Percentiles rank a stretch among this genome's conserved stretches.
Evolutionary conservation across 2,329 filamentous ascomycete genomes (phyloP).

Genomic region (Cordyceps cateniannulata): DNA sequence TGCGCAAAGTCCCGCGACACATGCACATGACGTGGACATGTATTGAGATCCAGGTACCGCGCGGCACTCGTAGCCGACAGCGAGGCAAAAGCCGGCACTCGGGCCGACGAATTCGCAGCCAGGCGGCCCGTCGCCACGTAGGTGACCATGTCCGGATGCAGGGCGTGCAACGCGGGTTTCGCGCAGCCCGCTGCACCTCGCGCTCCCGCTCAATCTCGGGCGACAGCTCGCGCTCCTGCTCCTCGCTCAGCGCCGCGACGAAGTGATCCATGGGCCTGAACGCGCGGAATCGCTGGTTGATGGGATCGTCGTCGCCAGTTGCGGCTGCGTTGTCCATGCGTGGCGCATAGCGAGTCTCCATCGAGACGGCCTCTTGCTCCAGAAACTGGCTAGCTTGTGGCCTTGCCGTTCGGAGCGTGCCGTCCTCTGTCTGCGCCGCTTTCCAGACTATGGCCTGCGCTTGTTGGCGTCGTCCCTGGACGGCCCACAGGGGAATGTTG

Average conservation of each 20-base stretch:
- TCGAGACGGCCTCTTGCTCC: constrained; percentile 1
- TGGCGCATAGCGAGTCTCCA: neutral
- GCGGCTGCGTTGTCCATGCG: neutral
- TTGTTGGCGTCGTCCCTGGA: neutral
- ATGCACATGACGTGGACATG: neutral
- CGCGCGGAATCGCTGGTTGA: neutral
- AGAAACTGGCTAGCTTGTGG: neutral
- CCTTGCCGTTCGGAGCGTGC: neutral
- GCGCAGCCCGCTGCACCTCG: constrained; percentile 43
- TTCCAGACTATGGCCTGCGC: neutral
- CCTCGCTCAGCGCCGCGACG: constrained; percentile 36
- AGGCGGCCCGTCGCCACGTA: neutral
- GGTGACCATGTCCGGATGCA: neutral
- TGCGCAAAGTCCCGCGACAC: neutral
- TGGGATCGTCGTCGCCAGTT: neutral
- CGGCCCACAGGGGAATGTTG: neutral
- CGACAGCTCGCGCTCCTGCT: constrained; percentile 62
- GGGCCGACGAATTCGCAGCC: neutral
- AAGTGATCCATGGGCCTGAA: neutral
- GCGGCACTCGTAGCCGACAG: neutral
- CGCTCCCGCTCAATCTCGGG: constrained; percentile 57
- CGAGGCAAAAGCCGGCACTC: neutral
- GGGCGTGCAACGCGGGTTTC: neutral
- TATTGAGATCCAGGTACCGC: neutral
- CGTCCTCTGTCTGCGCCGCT: neutral